Evolutionary conservation across 768 basidiomycete genomes (phyloP).

Genomic region (Thelephora aurantiotincta): DNA sequence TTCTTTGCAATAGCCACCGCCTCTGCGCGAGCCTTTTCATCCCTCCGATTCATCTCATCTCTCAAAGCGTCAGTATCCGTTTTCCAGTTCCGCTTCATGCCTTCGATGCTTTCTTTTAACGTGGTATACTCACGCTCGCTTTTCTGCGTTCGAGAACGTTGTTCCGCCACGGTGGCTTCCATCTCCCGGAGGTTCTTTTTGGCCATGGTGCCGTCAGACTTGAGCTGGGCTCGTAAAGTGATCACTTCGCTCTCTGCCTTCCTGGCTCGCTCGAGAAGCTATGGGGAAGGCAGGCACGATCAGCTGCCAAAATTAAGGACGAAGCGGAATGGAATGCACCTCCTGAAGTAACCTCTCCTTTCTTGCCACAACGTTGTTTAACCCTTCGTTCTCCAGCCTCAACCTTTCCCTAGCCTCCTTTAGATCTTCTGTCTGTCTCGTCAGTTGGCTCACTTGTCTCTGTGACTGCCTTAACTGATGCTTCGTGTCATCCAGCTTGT

Average conservation of each 20-base stretch:
- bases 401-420: slow-evolving; percentile 79
- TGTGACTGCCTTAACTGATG: slow-evolving; percentile 70
- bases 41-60: slow-evolving; percentile 62
- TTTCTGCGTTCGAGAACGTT: slow-evolving; percentile 64
- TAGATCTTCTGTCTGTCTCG: slow-evolving; percentile 76
- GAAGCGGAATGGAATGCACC: slow-evolving; percentile 23
- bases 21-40: slow-evolving; percentile 55
- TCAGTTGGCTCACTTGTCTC: slow-evolving; percentile 70
- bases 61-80: slow-evolving; percentile 55
- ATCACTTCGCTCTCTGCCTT: slow-evolving; percentile 73
- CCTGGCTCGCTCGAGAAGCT: slow-evolving; percentile 63
- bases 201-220: slow-evolving; percentile 52
- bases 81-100: slow-evolving; percentile 61
- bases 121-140: slow-evolving; percentile 74
- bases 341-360: slow-evolving; percentile 84
- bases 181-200: slow-evolving; percentile 73
- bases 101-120: slow-evolving; percentile 62
- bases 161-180: slow-evolving; percentile 61
- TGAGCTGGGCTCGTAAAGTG: slow-evolving; percentile 55
- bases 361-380: slow-evolving; percentile 78
- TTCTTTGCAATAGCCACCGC: slow-evolving; percentile 56
- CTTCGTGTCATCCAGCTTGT: slow-evolving; percentile 79
- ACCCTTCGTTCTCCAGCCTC: slow-evolving; percentile 71
- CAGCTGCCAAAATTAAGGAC: neutral
- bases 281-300: neutral